Evolutionary conservation across 768 basidiomycete genomes (phyloP).

Genomic region (Leccinum truebloodii): DNA sequence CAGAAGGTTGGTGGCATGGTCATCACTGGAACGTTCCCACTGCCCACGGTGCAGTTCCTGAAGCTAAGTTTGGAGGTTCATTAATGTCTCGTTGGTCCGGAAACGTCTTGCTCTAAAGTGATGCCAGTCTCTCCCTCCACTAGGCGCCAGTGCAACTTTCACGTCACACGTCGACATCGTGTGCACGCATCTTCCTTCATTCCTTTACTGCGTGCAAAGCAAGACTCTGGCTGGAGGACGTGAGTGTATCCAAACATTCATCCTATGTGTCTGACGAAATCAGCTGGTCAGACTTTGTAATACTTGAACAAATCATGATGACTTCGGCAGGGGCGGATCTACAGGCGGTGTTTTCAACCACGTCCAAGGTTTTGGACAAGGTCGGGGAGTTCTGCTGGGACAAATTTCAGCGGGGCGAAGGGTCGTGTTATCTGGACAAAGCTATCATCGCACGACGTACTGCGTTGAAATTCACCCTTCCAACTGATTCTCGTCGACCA

Average conservation of each 20-base stretch:
- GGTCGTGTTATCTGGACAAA: conserved; percentile 16
- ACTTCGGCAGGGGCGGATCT: background rate
- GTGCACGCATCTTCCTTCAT: background rate
- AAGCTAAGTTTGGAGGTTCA: background rate
- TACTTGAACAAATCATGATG: background rate
- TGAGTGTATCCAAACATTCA: background rate
- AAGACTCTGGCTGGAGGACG: background rate
- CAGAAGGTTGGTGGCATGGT: background rate
- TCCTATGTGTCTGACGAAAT: background rate
- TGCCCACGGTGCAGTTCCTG: too few relatives aligned
- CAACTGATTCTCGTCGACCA: background rate
- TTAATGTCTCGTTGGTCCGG: background rate
- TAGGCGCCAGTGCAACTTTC: too few relatives aligned
- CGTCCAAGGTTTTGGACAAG: background rate
- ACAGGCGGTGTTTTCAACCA: background rate
- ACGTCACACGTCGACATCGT: background rate
- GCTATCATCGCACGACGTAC: conserved; percentile 18
- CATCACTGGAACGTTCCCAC: too few relatives aligned
- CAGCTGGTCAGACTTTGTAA: background rate
- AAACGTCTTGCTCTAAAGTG: background rate
- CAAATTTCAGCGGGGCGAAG: background rate
- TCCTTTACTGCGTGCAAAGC: background rate
- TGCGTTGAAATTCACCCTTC: background rate
- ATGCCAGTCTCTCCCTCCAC: background rate
- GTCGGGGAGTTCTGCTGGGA: background rate